These are phyloP conservation scores for Wickerhamiella infanticola DNA, from an alignment of 1,139 yeast genomes.

Conservation along the genomic window DNA sequence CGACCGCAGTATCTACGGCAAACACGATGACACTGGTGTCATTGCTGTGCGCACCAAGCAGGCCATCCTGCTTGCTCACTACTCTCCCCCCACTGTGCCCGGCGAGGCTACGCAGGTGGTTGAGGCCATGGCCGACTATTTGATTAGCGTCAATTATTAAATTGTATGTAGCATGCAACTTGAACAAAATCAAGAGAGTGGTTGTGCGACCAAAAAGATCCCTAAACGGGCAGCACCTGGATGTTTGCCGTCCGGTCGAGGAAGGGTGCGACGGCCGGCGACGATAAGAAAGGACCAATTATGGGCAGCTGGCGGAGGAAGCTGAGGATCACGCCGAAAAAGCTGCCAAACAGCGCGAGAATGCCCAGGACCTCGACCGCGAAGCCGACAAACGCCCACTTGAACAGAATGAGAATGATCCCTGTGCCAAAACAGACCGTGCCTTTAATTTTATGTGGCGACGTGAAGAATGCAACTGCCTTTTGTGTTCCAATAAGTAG, in stretches of 20 bases:
- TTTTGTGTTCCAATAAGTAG: constrained; percentile 80
- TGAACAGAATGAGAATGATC: constrained; percentile 54
- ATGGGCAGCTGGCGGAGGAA: constrained; percentile 78
- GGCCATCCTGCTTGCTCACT: constrained; percentile 86
- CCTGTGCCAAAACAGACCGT: constrained; percentile 66
- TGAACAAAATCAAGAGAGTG: background rate
- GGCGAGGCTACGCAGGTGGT: constrained; percentile 92
- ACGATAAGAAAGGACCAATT: constrained; percentile 71
- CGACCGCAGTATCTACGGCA: constrained; percentile 86
- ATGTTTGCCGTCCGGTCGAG: constrained; percentile 51
- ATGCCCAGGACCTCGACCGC: constrained; percentile 76
- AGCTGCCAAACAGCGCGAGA: constrained; percentile 78
- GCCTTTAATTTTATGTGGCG: constrained; percentile 80
- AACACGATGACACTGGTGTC: constrained; percentile 75
- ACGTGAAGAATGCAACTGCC: constrained; percentile 66
- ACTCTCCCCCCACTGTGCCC: constrained; percentile 65
- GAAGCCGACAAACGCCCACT: constrained; percentile 74
- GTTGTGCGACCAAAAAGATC: background rate
- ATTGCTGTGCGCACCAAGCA: constrained; percentile 87
- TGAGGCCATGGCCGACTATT: constrained; percentile 88
- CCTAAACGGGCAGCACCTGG: constrained; percentile 43
- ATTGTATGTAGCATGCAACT: background rate
- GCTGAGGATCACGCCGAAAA: constrained; percentile 79
- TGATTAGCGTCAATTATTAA: constrained; percentile 73
- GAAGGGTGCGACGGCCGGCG: constrained; percentile 67